phyloP scores from a whole-genome alignment of 2,329 filamentous ascomycete genomes.

The Diaporthe ampelina region DNA sequence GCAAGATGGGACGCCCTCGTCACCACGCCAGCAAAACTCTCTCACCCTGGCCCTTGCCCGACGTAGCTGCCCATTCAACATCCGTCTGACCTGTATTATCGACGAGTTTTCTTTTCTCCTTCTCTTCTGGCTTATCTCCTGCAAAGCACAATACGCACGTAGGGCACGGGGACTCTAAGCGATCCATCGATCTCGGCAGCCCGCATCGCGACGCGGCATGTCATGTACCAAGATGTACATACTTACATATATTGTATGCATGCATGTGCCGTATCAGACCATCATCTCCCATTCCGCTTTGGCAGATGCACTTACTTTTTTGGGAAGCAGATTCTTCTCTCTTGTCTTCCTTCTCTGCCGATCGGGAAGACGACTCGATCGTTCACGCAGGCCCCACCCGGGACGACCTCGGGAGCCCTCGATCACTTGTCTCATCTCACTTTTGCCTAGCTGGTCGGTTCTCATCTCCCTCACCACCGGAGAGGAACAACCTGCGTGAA shows the following conservation, averaged over 20 bases:
- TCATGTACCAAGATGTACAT: background rate
- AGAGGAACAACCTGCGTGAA: background rate
- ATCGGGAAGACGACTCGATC: conserved; percentile 5
- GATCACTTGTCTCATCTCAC: conserved; percentile 34
- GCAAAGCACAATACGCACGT: background rate
- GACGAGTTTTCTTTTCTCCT: background rate
- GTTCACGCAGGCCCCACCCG: conserved; percentile 11
- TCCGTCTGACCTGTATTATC: background rate
- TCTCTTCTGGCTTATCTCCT: background rate
- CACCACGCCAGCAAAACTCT: background rate
- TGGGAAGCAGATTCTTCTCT: background rate
- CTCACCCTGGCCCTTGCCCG: conserved; percentile 4
- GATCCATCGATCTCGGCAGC: background rate
- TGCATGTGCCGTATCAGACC: background rate
- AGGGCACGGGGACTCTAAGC: background rate
- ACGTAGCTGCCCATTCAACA: background rate
- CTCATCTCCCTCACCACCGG: conserved; percentile 2
- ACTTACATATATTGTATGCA: background rate
- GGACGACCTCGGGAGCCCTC: conserved; percentile 14
- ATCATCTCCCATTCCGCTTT: background rate
- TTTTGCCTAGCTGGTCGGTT: background rate
- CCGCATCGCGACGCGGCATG: conserved; percentile 12
- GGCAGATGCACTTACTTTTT: background rate
- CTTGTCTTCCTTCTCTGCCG: background rate
- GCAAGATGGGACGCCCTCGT: conserved; percentile 25